Evolutionary conservation across 129 eudicot species (phyloP).

Genomic region (Artemisia tridentata): DNA sequence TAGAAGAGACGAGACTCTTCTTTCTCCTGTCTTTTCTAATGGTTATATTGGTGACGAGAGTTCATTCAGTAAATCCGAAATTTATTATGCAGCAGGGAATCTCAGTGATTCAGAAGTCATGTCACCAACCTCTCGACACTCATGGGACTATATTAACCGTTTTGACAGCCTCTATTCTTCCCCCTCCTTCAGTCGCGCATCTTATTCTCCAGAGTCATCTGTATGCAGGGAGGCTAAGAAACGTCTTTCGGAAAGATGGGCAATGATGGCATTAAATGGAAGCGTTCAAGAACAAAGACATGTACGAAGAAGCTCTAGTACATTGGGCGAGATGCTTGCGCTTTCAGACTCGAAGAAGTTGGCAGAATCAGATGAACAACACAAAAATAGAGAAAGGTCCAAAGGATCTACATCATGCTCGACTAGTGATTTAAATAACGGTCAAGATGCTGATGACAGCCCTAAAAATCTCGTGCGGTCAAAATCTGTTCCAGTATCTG

Average conservation of each 20-base stretch:
- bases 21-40: constrained; percentile 74
- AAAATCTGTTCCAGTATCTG: constrained; percentile 82
- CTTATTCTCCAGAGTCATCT: constrained; percentile 92
- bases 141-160: constrained; percentile 80
- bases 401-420: too few species aligned
- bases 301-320: constrained; percentile 74
- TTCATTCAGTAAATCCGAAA: constrained; percentile 77
- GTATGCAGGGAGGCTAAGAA: constrained; percentile 96
- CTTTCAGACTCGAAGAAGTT: constrained; percentile 70
- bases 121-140: constrained; percentile 82
- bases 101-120: constrained; percentile 84
- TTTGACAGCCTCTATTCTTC: constrained; percentile 64
- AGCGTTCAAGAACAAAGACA: constrained; percentile 65
- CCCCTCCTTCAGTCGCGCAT: constrained; percentile 69
- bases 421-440: constrained; percentile 30
- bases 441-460: constrained; percentile 35
- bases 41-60: constrained; percentile 89
- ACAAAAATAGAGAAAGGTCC: neutral
- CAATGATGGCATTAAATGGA: constrained; percentile 80
- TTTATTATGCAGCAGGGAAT: constrained; percentile 65
- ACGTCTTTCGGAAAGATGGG: constrained; percentile 97
- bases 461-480: constrained; percentile 70
- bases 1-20: constrained; percentile 65
- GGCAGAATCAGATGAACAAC: constrained; percentile 34
- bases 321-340: constrained; percentile 98